Percentiles rank a stretch among this genome's conserved stretches.
Evolutionary conservation across 768 basidiomycete genomes (phyloP).

Genomic region (Agrocybe chaxingu): DNA sequence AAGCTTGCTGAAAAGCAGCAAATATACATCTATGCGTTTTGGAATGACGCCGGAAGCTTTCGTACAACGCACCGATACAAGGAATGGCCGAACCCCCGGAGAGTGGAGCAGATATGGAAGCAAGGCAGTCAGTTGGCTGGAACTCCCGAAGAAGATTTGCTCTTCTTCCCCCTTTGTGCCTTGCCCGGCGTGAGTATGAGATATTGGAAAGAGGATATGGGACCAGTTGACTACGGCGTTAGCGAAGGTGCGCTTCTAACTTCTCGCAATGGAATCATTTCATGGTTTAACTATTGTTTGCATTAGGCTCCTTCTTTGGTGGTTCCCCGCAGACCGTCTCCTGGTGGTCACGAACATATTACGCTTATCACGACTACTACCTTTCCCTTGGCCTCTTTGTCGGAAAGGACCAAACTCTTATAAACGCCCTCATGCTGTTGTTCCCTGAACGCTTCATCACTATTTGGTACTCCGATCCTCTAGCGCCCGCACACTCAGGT

Average conservation of each 20-base stretch:
- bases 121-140: constrained; percentile 28
- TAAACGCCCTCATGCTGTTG: constrained; percentile 36
- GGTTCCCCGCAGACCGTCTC: constrained; percentile 39
- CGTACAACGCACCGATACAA: constrained; percentile 37
- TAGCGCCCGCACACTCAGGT: constrained; percentile 16
- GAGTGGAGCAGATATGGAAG: constrained; percentile 39
- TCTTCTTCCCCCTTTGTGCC: constrained; percentile 45
- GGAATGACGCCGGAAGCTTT: constrained; percentile 57
- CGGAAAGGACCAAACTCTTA: constrained; percentile 55
- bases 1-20: constrained; percentile 21
- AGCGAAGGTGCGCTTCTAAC: constrained; percentile 41
- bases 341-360: constrained; percentile 46
- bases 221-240: constrained; percentile 48
- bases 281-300: neutral
- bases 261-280: neutral
- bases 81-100: constrained; percentile 43
- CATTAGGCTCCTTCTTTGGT: constrained; percentile 58
- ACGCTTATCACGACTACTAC: constrained; percentile 50
- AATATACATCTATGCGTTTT: constrained; percentile 52
- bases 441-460: constrained; percentile 41
- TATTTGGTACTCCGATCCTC: constrained; percentile 33
- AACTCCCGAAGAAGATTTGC: constrained; percentile 33
- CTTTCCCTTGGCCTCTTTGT: constrained; percentile 45
- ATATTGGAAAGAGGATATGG: constrained; percentile 41
- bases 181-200: constrained; percentile 28